phyloP scores from a whole-genome alignment of 108 stramenopile species.

The Pseudonitzschia multistriata region DNA sequence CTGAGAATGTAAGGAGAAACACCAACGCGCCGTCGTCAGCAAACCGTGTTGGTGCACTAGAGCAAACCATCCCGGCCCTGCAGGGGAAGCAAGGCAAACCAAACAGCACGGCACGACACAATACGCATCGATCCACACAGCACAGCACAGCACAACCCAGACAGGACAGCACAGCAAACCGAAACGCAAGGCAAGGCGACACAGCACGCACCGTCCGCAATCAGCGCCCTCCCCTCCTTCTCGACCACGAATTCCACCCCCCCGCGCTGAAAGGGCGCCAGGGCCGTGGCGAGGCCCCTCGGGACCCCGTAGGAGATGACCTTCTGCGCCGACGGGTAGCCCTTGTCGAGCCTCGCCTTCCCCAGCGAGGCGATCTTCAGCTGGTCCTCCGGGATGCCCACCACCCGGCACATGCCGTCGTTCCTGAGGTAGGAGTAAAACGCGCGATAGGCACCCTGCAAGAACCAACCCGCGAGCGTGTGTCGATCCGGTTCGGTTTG shows the following conservation, averaged over 20 bases:
- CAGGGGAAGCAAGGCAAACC: too few relatives aligned
- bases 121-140: conserved; percentile 19
- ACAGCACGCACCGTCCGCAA: conserved; percentile 64
- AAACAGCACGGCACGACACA: too few relatives aligned
- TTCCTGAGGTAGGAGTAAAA: conserved; percentile 53
- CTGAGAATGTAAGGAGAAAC: conserved; percentile 3
- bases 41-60: too few relatives aligned
- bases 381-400: conserved; percentile 62
- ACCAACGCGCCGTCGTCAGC: too few relatives aligned
- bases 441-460: conserved; percentile 61
- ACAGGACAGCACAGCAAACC: neutral
- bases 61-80: too few relatives aligned
- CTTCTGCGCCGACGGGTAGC: conserved; percentile 46
- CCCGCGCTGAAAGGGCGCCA: conserved; percentile 84
- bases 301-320: conserved; percentile 62
- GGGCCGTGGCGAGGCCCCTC: conserved; percentile 45
- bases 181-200: neutral
- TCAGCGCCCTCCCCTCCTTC: conserved; percentile 81
- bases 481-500: too few relatives aligned
- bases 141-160: conserved; percentile 6
- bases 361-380: conserved; percentile 73
- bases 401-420: conserved; percentile 29
- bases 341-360: conserved; percentile 59
- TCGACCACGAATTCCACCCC: conserved; percentile 85
- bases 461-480: neutral